Base-by-base conservation (phyloP, 345 rosid species). In the Erodium maritimum region DNA sequence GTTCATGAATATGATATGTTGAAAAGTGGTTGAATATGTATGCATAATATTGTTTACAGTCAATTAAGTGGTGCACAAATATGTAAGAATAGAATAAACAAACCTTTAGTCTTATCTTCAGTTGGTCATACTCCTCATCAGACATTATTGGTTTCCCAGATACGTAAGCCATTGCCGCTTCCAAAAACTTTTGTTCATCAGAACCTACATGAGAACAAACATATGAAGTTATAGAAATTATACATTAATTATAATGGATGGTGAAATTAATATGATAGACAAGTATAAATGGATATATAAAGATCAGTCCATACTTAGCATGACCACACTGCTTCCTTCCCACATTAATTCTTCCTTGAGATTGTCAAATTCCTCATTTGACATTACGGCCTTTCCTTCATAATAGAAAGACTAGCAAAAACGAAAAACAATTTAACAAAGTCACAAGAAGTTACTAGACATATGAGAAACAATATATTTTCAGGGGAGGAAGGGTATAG, bases 241-340 rank as follows among this genome's bases (percentile, higher is more conserved):
- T 5, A 37, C 46, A 37, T 37, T 37, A 37, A 37, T 6, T 12
- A 37, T 37, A 12, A 37, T 37, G 46, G 10, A 4, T 12, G 14
- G 10, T 37, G 46, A 37, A 5, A 37, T 37, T 37, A 37, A 37
- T 37, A 37, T 37, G 13, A 37, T 37, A 37, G 46, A 37, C 11
- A 37, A 12, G 13, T 37, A 3, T 5, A 37, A 37, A 37, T 37
- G 46, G 1, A 5, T 37, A 2, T 8, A 21, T 22, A 46, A 66
- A 57, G 55, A 45, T 21, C 17, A 65, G 68, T 16, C 29, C 55
- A 50, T 88, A 93, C 99, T 81, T 74, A 93, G 90, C 99, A 93
- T 89, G 45, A 93, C 97, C 56, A 93, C 96, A 59, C 95, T 93
- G 80, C 99, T 93, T 77, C 99, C 96, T 89, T 93, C 95, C 96